Evolutionary conservation across 108 stramenopile species (phyloP), one percentile per base, ranked within the genome.

Genomic region (Nitzschia sp.): DNA sequence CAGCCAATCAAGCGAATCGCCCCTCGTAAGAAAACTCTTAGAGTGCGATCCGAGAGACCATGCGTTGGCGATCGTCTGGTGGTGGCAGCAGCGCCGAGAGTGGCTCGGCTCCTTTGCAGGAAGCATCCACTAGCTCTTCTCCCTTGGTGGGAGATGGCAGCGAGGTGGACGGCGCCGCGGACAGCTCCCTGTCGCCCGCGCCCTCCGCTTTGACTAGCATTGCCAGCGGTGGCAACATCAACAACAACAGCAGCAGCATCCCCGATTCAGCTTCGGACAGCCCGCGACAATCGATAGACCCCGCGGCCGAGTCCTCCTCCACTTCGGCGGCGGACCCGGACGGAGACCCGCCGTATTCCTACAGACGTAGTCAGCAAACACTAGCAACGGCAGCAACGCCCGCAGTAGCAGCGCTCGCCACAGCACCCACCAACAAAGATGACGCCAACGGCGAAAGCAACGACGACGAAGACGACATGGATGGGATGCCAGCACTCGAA

Each of bases 311-410:
- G 8, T 50, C 48, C 16, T 11, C 19, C 5, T 50, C 48, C 19
- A 5, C 48, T 11, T 50, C 48, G 9, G 48, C 48, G 6, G 26
- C 15, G 16, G 67, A 68, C 19, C 22, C 36, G 9, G 60, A 60
- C 16, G 58, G 59, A 21, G 69, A 71, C 33, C 69, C 69, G 3
- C 69, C 69, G 1, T 71, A 61, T 48, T n/a, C n/a, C n/a, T n/a
- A n/a, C n/a, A 30, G 29, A 41, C 63, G 63, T 9, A 64, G 44
- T 19, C 46, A 52, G 44, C 63, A 64, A 32, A 29, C 23, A 9
- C 28, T 53, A 8, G n/a, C 13, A 6, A 8, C 52, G 19, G 13
- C 8, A n/a, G 6, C 52, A 23, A 53, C 6, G 8, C 23, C 52
- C 5, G 52, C 19, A 53, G 52, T 23, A 57, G 30, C 28, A 15